Evolutionary conservation across 1,284 basidiomycete species (phyloP), one percentile per base, ranked within the genome.

Genomic region (Thecaphora thlaspeos): DNA sequence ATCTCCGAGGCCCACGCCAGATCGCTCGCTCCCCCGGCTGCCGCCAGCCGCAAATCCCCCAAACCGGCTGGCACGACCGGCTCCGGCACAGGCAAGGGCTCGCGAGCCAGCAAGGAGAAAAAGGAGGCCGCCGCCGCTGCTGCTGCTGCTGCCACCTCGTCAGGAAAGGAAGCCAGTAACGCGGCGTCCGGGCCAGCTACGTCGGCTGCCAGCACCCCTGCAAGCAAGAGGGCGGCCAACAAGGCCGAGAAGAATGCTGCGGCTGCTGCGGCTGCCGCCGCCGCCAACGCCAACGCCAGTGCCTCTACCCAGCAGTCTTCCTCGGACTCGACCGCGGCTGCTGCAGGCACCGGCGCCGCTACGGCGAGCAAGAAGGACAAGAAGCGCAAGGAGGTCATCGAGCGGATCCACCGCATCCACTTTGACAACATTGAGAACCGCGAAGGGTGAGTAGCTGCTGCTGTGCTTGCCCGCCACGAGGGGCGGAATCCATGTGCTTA

Each of bases 331-430:
- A n/a, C 9, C 39, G 39, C 22, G 15, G 58, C 55, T 24, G 30
- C 38, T 28, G 50, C 55, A 9, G 48, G 46, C 17, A 28, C 40
- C 23, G 11, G 17, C 0, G 49, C 45, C n/a, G 48, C 55, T 30
- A 45, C 45, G 17, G 62, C 61, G 22, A 65, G 57, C 58, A 65
- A 65, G 37, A 65, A 65, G 51, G 62, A 65, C 58, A 65, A 65
- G 55, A 77, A 75, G 58, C 62, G 74, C 42, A 69, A 67, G 37
- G 75, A 77, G 40, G 70, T 76, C 23, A 65, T 77, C 28, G 75
- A 77, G 34, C 68, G 73, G 26, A 62, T 77, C 39, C 70, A 76
- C 39, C 68, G 68, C 30, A 60, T 70, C 36, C 74, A 76, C 46
- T 74, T 71, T 54, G 74, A 77, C 23, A 70, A 66, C 14, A 48